phyloP scores from a whole-genome alignment of 495 filamentous ascomycete species.

The Neurospora sp. region DNA sequence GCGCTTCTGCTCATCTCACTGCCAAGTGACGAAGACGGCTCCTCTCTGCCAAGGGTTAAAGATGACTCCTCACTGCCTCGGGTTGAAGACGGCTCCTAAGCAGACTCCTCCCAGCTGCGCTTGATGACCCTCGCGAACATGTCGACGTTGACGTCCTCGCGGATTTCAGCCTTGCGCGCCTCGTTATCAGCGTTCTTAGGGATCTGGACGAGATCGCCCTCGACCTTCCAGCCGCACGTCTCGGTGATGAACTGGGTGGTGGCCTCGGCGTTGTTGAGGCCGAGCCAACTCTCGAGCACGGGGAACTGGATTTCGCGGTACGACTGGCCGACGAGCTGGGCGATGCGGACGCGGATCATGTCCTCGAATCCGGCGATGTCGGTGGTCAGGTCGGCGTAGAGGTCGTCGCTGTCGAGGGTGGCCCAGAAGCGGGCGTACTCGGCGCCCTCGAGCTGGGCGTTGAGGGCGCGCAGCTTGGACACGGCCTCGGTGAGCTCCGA shows the following conservation, averaged over 20 bases:
- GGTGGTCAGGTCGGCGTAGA: conserved; percentile 90
- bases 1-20: background rate
- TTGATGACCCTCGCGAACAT: conserved; percentile 74
- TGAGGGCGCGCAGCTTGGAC: conserved; percentile 74
- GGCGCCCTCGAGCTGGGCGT: conserved; percentile 73
- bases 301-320: conserved; percentile 70
- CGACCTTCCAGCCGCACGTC: conserved; percentile 80
- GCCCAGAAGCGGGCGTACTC: conserved; percentile 90
- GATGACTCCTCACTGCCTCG: background rate
- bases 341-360: conserved; percentile 83
- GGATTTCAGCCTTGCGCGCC: conserved; percentile 88
- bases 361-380: conserved; percentile 97
- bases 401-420: conserved; percentile 83
- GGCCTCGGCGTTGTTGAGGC: conserved; percentile 58
- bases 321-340: conserved; percentile 76
- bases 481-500: conserved; percentile 73
- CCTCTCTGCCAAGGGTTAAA: background rate
- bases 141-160: conserved; percentile 93
- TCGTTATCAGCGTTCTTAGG: conserved; percentile 97
- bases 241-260: conserved; percentile 73
- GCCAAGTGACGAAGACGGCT: background rate
- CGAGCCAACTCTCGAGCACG: conserved; percentile 80
- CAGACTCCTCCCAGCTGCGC: conserved; percentile 83
- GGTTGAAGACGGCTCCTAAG: conserved; percentile 11
- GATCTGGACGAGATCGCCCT: conserved; percentile 45